Evolutionary conservation across 2,329 filamentous ascomycete genomes (phyloP).

Genomic region (Fusarium verrucosum): DNA sequence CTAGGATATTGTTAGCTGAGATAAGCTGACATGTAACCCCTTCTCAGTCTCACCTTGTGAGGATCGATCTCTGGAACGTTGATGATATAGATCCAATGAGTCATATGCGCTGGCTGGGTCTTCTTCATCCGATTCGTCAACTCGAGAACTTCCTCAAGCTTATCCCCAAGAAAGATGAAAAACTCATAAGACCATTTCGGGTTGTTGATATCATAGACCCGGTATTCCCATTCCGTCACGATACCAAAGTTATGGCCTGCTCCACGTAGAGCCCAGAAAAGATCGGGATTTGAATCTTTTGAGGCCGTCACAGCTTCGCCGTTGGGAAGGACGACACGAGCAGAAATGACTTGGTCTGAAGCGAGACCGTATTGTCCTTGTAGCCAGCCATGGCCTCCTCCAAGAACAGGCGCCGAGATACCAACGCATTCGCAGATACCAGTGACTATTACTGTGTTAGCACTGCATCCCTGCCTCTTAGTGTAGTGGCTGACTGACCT

Average conservation of each 20-base stretch:
- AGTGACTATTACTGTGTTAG: constrained; percentile 23
- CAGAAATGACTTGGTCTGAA: constrained; percentile 27
- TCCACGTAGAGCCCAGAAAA: constrained; percentile 57
- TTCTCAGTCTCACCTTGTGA: not conserved
- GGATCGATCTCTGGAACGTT: constrained; percentile 30
- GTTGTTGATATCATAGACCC: constrained; percentile 55
- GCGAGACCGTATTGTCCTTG: constrained; percentile 23
- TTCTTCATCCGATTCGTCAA: constrained; percentile 30
- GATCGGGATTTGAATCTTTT: not conserved
- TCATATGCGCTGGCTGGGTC: constrained; percentile 21
- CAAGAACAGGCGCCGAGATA: constrained; percentile 38
- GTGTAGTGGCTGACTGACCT: not conserved
- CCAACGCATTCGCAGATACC: constrained; percentile 43
- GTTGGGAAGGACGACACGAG: constrained; percentile 8
- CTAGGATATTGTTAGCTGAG: constrained; percentile 21
- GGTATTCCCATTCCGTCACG: constrained; percentile 55
- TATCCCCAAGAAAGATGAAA: constrained; percentile 48
- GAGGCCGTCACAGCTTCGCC: constrained; percentile 23
- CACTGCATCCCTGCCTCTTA: not conserved
- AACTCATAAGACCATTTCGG: constrained; percentile 52
- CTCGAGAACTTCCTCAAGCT: constrained; percentile 28
- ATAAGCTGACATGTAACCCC: no score
- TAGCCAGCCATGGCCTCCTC: constrained; percentile 31
- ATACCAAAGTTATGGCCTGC: constrained; percentile 66
- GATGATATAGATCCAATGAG: constrained; percentile 32